Conservation (phyloP, 768 basidiomycete genomes). For the Austroboletus eburneus region DNA sequence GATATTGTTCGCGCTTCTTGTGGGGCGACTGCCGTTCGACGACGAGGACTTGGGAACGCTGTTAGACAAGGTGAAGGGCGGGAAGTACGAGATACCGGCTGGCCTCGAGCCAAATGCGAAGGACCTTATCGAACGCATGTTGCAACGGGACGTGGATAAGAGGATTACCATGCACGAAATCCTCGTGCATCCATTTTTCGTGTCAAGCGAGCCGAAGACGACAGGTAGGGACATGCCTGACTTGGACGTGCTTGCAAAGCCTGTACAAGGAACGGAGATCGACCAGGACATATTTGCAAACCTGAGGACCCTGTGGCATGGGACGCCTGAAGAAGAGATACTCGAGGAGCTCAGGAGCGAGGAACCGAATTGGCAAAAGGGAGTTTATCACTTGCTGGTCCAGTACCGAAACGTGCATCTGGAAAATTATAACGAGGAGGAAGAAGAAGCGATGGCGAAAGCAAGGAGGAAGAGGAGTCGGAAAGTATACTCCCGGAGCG, state of each 20-base stretch:
- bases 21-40: slow-evolving; percentile 88
- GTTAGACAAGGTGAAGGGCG: slow-evolving; percentile 76
- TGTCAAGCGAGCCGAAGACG: slow-evolving; percentile 47
- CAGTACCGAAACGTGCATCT: slow-evolving; percentile 75
- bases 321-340: slow-evolving; percentile 69
- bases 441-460: slow-evolving; percentile 45
- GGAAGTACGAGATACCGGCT: slow-evolving; percentile 67
- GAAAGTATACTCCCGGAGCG: slow-evolving; percentile 28
- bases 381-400: slow-evolving; percentile 87
- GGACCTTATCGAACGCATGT: slow-evolving; percentile 77
- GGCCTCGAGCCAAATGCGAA: slow-evolving; percentile 67
- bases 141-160: slow-evolving; percentile 65
- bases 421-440: slow-evolving; percentile 72
- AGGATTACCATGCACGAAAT: slow-evolving; percentile 85
- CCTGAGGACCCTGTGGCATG: slow-evolving; percentile 89
- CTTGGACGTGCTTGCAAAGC: slow-evolving; percentile 64
- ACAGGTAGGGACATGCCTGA: slow-evolving; percentile 46
- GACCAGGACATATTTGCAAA: slow-evolving; percentile 90
- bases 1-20: slow-evolving; percentile 85
- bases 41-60: slow-evolving; percentile 76
- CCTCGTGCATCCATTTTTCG: slow-evolving; percentile 74
- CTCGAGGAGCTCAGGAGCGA: slow-evolving; percentile 58
- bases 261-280: slow-evolving; percentile 61
- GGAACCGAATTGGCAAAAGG: slow-evolving; percentile 91
- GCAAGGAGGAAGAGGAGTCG: slow-evolving; percentile 32